Conservation (phyloP, 805 yeast genomes). For the Yamadazyma olivae region DNA sequence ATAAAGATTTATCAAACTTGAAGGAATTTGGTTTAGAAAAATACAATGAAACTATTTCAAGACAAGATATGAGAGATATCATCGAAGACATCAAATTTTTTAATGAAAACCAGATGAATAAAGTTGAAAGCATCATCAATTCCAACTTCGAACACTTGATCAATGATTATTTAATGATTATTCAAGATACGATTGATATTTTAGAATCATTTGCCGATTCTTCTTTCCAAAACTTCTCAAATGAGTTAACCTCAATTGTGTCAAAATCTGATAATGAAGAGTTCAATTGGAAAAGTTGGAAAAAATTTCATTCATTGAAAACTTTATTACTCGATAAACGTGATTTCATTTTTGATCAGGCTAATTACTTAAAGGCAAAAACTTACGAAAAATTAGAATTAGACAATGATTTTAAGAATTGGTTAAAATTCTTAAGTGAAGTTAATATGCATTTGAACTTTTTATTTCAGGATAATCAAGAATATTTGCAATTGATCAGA, state of each 20-base stretch:
- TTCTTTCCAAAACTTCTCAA: conserved; percentile 61
- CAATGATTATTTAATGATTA: conserved; percentile 25
- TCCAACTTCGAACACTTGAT: conserved; percentile 25
- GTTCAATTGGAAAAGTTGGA: conserved; percentile 53
- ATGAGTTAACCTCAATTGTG: conserved; percentile 43
- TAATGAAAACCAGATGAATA: conserved; percentile 18
- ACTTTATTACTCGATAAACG: conserved; percentile 52
- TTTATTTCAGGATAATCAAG: conserved; percentile 58
- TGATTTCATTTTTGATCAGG: conserved; percentile 42
- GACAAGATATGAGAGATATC: conserved; percentile 36
- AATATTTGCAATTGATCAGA: conserved; percentile 44
- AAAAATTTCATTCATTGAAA: conserved; percentile 54
- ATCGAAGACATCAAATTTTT: conserved; percentile 23
- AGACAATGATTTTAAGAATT: conserved; percentile 35
- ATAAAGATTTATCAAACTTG: conserved; percentile 32
- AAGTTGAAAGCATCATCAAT: conserved; percentile 23
- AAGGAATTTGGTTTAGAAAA: conserved; percentile 13
- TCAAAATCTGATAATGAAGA: conserved; percentile 15
- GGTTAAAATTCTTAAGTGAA: conserved; percentile 35
- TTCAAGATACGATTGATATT: conserved; percentile 54
- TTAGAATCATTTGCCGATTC: conserved; percentile 74
- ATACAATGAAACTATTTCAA: conserved; percentile 18
- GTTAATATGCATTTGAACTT: conserved; percentile 46
- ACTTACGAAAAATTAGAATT: conserved; percentile 11
- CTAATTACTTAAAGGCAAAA: conserved; percentile 17